These are phyloP conservation scores for Plasmodium blacklocki DNA, from an alignment of 169 alveolate genomes.

Conservation along the genomic window DNA sequence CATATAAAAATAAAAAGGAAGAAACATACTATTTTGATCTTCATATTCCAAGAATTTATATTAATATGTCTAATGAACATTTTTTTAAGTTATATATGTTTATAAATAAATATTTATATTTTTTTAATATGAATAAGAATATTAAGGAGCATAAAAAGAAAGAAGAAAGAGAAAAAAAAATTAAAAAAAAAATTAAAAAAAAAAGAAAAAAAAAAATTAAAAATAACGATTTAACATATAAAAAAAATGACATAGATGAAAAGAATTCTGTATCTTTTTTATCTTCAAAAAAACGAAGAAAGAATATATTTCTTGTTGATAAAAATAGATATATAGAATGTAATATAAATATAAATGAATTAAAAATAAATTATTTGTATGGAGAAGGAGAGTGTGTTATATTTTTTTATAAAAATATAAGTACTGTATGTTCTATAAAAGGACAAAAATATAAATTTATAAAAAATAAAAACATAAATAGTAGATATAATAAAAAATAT, in stretches of 20 bases:
- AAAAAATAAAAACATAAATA: neutral
- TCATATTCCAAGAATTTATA: neutral
- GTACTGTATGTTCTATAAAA: neutral
- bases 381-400: conserved; percentile 7
- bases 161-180: neutral
- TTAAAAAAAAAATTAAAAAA: neutral
- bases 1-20: neutral
- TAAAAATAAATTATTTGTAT: conserved; percentile 9
- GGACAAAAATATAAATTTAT: neutral
- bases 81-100: conserved; percentile 16
- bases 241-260: neutral
- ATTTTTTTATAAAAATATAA: conserved; percentile 14
- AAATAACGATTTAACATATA: neutral
- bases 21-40: neutral
- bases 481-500: too few relatives aligned
- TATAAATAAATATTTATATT: conserved; percentile 24
- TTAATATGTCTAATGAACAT: conserved; percentile 13
- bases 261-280: neutral
- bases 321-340: neutral
- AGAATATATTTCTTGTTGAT: neutral
- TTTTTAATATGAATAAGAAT: neutral
- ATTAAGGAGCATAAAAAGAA: neutral
- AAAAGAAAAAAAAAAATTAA: neutral
- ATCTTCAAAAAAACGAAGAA: neutral
- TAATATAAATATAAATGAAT: neutral